Conservation (phyloP, 306 rosid genomes). For the Adenanthera pavonina region DNA sequence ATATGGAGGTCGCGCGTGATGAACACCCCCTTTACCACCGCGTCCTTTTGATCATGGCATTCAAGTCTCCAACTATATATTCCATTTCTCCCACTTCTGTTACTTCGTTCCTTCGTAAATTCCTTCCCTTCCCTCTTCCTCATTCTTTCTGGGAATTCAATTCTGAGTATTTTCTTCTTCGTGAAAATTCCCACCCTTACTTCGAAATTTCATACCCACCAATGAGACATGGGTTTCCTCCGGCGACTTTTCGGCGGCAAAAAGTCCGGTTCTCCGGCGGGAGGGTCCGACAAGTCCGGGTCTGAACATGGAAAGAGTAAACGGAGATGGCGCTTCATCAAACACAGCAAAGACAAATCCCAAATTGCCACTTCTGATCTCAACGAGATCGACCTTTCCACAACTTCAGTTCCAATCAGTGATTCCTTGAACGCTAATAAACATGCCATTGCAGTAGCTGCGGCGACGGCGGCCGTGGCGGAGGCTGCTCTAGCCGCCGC, state of each 20-base stretch:
- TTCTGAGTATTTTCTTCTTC: conserved; percentile 13
- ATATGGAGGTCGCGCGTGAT: not conserved
- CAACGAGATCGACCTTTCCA: conserved; percentile 31
- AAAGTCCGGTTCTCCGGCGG: conserved; percentile 30
- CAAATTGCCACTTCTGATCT: conserved; percentile 22
- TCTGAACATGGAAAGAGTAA: conserved; percentile 41
- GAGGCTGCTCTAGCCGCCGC: conserved; percentile 95
- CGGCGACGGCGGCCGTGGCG: conserved; percentile 93
- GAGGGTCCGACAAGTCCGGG: conserved; percentile 20
- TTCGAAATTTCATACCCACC: not conserved
- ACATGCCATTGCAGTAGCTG: conserved; percentile 93
- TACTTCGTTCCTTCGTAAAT: not conserved
- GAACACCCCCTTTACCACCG: not conserved
- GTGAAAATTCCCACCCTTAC: not conserved
- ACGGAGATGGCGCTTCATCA: conserved; percentile 55
- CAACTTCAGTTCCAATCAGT: conserved; percentile 1
- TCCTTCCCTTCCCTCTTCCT: not conserved
- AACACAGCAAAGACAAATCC: conserved; percentile 32
- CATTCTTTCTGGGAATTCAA: not conserved
- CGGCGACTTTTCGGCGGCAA: conserved; percentile 81
- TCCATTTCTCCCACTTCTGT: not conserved
- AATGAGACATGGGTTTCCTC: conserved; percentile 86
- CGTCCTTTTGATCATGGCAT: not conserved
- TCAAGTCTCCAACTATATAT: not conserved
- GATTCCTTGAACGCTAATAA: conserved; percentile 63